These are phyloP conservation scores for Chlorociboria aeruginascens DNA, from an alignment of 495 filamentous ascomycete genomes.

Conservation along the genomic window DNA sequence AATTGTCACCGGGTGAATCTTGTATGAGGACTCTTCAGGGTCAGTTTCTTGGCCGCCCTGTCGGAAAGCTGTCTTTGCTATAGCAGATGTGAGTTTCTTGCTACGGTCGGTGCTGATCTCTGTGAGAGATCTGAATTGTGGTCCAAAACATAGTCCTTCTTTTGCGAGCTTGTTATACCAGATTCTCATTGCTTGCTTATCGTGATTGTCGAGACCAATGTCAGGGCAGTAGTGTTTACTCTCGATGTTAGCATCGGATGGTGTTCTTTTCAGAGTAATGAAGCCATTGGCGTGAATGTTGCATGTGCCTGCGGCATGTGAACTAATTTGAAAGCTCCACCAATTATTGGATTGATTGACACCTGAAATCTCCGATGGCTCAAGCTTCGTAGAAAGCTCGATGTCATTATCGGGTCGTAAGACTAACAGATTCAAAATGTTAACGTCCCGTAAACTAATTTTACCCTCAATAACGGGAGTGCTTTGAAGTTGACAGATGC, in stretches of 20 bases:
- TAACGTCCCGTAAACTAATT: slow-evolving; percentile 37
- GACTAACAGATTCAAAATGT: no score
- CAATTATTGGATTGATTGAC: not conserved
- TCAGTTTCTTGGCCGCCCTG: not conserved
- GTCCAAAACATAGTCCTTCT: not conserved
- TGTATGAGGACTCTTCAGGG: not conserved
- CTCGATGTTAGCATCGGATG: no score
- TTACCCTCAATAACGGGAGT: slow-evolving; percentile 18
- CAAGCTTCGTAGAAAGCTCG: not conserved
- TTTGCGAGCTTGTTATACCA: not conserved
- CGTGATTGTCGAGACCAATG: no score
- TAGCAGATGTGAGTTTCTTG: not conserved
- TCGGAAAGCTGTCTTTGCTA: not conserved
- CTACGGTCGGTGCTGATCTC: not conserved
- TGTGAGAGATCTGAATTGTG: not conserved
- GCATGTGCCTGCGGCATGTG: not conserved
- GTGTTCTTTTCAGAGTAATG: not conserved
- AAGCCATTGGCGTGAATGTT: not conserved
- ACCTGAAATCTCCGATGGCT: not conserved
- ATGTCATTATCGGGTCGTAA: not conserved
- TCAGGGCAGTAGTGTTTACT: no score
- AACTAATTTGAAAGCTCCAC: not conserved
- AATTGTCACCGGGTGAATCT: not conserved
- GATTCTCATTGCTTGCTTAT: not conserved
- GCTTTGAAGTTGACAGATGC: slow-evolving; percentile 8